phyloP scores from a whole-genome alignment of 352 stramenopile species.

The Pythium biforme region DNA sequence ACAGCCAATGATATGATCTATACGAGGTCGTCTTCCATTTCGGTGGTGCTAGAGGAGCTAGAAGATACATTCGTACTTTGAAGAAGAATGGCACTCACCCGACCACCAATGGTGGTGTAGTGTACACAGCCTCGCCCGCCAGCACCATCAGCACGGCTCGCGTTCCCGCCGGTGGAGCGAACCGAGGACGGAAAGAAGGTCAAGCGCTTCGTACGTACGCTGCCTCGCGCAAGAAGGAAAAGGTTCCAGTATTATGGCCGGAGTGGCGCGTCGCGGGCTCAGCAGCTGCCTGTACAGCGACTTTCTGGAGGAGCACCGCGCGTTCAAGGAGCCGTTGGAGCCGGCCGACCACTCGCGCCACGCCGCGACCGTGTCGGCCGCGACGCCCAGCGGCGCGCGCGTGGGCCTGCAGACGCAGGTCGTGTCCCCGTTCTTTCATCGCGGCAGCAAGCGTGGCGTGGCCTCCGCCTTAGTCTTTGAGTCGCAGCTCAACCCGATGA shows the following conservation, averaged over 20 bases:
- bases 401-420: constrained; percentile 57
- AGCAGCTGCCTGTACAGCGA: constrained; percentile 67
- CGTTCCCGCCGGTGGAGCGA: background rate
- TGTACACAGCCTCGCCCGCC: background rate
- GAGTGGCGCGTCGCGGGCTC: constrained; percentile 33
- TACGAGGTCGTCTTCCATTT: too few species aligned
- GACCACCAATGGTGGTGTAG: constrained; percentile 14
- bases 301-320: constrained; percentile 56
- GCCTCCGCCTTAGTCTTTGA: constrained; percentile 63
- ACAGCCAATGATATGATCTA: background rate
- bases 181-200: background rate
- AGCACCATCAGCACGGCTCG: constrained; percentile 4
- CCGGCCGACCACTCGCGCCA: constrained; percentile 51
- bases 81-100: background rate
- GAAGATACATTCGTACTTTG: background rate
- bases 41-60: constrained; percentile 1
- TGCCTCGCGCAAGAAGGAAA: too few species aligned
- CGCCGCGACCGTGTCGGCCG: constrained; percentile 44
- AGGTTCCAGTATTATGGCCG: too few species aligned
- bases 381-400: constrained; percentile 50
- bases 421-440: constrained; percentile 70
- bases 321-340: constrained; percentile 40
- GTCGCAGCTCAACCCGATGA: constrained; percentile 64
- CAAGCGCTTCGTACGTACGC: too few species aligned
- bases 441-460: constrained; percentile 63